Conservation (phyloP, 2,329 filamentous ascomycete genomes). For the Xylaria sp. region DNA sequence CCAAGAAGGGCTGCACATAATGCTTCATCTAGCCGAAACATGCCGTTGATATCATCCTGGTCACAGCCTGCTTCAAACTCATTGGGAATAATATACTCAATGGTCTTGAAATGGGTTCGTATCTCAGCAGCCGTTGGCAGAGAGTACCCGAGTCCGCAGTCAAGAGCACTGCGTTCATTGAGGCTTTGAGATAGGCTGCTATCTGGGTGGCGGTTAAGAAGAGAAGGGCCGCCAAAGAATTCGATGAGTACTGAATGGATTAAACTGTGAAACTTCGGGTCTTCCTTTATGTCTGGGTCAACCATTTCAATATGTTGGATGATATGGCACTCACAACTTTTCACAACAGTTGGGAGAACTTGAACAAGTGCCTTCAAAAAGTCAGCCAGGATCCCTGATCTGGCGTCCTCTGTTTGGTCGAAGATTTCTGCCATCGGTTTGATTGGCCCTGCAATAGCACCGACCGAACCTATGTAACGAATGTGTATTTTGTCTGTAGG, state of each 20-base stretch:
- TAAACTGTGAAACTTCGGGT: not conserved
- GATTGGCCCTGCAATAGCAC: not conserved
- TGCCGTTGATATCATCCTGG: no score
- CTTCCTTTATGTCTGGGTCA: not conserved
- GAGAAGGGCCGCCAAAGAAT: conserved; percentile 7
- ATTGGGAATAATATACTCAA: not conserved
- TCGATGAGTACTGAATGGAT: conserved; percentile 13
- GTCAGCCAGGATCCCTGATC: conserved; percentile 8
- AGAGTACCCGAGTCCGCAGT: not conserved
- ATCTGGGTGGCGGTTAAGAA: conserved; percentile 11
- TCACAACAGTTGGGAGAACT: not conserved
- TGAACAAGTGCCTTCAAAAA: conserved; percentile 1
- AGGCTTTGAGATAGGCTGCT: not conserved
- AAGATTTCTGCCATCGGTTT: not conserved
- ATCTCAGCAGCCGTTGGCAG: not conserved
- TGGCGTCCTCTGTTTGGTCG: not conserved
- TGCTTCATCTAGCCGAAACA: not conserved
- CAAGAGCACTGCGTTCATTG: not conserved
- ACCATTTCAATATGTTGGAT: not conserved
- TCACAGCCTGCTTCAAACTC: not conserved
- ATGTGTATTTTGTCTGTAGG: not conserved
- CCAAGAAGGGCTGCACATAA: not conserved
- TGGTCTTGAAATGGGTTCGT: not conserved
- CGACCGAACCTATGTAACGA: conserved; percentile 9
- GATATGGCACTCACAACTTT: not conserved